Evolutionary conservation across 352 stramenopile species (phyloP), one percentile per base, ranked within the genome.

Genomic region (Globisporangium emineosum): DNA sequence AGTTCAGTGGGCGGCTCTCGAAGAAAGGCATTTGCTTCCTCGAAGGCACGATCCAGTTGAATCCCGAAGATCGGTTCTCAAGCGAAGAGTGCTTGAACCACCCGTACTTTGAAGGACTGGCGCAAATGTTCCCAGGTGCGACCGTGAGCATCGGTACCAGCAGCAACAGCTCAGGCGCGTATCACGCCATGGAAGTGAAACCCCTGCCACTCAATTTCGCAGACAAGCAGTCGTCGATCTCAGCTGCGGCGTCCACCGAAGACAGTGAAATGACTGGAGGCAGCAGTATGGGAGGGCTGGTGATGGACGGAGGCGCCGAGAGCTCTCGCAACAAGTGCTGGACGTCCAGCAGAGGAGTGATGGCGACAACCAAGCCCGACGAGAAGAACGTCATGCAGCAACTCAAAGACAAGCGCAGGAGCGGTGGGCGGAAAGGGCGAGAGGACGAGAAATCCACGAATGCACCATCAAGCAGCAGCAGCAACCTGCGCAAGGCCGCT

Each of bases 21-120:
- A 95, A 96, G 70, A 81, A 83, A 47, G 89, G 83, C 1, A 81
- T 97, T 23, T 73, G 65, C 53, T 97, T 98, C 59, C 69, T 97
- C 17, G 78, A 91, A 66, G 68, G 72, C 17, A 83, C 91, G 17
- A 76, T 98, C 21, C 80, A 87, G 49, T 66, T 97, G 30, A 77
- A 87, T 7, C 83, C 90, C 10, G 75, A 90, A 5, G 84, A 96
- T 32, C 76, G 92, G 13, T 67, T 96, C 17, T 81, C 81, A 2
- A 88, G 81, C 54, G 73, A 86, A 32, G 81, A 93, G 61, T 96
- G 84, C 53, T 55, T 98, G 15, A 76, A 88, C 9, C 88, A 98
- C 49, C 78, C 84, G 19, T 98, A 96, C 62, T 97, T 98, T 60
- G 85, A 97, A 62, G 89, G 85, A 0, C 60, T 94, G 19, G 70